Percentiles rank a stretch among this genome's conserved stretches.
phyloP scores from a whole-genome alignment of 2,329 filamentous ascomycete genomes.

The Aspergillus eucalypticola region DNA sequence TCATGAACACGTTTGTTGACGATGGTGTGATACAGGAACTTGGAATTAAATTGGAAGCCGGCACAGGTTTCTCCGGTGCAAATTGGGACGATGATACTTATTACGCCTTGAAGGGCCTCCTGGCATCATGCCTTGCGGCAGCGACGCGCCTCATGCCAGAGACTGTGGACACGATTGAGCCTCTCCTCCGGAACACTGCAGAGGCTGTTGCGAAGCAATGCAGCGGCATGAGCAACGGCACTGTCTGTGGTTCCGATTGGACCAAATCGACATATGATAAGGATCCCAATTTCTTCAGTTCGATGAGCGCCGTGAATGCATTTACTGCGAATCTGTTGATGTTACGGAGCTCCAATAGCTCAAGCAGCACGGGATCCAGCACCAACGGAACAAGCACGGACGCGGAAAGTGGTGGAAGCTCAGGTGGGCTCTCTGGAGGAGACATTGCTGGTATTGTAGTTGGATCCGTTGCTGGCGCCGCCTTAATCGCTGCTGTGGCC shows the following conservation, averaged over 20 bases:
- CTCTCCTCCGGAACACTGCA: neutral
- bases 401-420: neutral
- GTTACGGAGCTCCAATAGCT: neutral
- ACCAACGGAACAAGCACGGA: neutral
- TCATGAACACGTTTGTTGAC: neutral
- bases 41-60: neutral
- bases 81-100: neutral
- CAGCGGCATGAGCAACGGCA: neutral
- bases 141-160: neutral
- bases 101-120: neutral
- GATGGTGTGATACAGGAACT: neutral
- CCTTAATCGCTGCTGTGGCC: neutral
- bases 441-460: neutral
- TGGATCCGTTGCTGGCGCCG: neutral
- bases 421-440: neutral
- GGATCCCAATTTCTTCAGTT: neutral
- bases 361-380: neutral
- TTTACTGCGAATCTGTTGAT: neutral
- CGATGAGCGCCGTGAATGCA: neutral
- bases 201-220: neutral
- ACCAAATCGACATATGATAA: neutral
- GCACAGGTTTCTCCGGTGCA: neutral
- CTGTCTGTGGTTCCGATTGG: neutral
- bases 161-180: neutral
- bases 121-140: neutral